Percentiles rank a stretch among this genome's conserved stretches.
Evolutionary conservation across 2,329 filamentous ascomycete species (phyloP).

Genomic region (Tolypocladium tundrense): DNA sequence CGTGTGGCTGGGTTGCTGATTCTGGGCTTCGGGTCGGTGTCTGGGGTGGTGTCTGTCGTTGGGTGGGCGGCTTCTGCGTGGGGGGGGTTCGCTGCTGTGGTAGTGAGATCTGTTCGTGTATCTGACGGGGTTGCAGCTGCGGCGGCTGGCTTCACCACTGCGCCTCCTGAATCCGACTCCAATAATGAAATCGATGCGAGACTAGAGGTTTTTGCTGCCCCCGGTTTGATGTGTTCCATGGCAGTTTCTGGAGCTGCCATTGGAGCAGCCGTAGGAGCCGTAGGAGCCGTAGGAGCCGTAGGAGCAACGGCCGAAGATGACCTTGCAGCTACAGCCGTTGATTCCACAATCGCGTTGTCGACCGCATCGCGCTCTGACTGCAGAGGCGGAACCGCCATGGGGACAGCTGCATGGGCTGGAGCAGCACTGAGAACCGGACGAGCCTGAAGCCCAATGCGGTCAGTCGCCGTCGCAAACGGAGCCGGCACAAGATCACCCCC

Average conservation of each 20-base stretch:
- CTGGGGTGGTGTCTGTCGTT: not conserved
- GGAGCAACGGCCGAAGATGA: not conserved
- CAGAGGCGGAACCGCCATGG: not conserved
- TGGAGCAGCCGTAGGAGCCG: not conserved
- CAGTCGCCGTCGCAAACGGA: constrained; percentile 8
- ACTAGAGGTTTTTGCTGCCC: not conserved
- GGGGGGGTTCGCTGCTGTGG: not conserved
- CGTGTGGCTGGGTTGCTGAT: constrained; percentile 39
- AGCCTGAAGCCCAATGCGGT: constrained; percentile 1
- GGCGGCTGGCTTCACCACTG: not conserved
- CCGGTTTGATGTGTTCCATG: not conserved
- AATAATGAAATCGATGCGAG: not conserved
- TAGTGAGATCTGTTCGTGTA: not conserved
- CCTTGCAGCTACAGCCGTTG: not conserved
- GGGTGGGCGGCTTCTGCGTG: not conserved
- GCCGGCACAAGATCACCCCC: constrained; percentile 7
- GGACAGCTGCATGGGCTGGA: not conserved
- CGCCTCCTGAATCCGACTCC: not conserved
- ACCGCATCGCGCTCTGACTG: not conserved
- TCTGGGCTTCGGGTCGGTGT: constrained; percentile 4
- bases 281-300: not conserved
- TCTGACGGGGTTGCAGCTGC: too few species aligned
- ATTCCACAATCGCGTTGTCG: not conserved
- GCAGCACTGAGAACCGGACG: not conserved
- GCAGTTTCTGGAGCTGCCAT: not conserved